Evolutionary conservation across 2,329 filamentous ascomycete species (phyloP).

Genomic region (Didymosphaeria variabile): DNA sequence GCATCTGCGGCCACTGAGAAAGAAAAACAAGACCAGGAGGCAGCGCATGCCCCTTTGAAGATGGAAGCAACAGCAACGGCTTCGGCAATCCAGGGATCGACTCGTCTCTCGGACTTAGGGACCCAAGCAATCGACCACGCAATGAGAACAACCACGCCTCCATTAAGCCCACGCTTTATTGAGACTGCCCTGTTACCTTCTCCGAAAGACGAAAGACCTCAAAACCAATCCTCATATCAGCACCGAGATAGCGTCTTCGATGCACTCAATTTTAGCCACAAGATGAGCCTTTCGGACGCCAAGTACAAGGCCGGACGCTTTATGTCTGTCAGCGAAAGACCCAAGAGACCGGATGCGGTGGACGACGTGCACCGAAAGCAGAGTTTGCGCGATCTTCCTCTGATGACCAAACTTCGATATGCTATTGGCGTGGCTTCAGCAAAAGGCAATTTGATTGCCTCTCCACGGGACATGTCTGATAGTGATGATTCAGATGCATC

Average conservation of each 20-base stretch:
- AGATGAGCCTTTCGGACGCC: constrained; percentile 58
- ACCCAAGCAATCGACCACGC: constrained; percentile 4
- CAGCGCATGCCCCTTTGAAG: constrained; percentile 9
- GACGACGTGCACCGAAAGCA: constrained; percentile 24
- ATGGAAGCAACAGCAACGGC: not conserved
- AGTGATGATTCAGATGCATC: constrained; percentile 39
- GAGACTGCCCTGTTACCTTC: constrained; percentile 59
- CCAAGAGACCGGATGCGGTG: constrained; percentile 5
- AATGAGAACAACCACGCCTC: constrained; percentile 42
- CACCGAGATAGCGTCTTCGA: constrained; percentile 59
- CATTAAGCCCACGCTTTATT: constrained; percentile 54
- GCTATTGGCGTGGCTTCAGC: constrained; percentile 37
- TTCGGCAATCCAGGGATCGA: not conserved
- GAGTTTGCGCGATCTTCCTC: constrained; percentile 38
- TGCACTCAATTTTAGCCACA: constrained; percentile 61
- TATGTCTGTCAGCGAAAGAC: constrained; percentile 27
- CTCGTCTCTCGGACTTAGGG: not conserved
- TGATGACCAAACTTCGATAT: constrained; percentile 44
- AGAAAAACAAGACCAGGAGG: not conserved
- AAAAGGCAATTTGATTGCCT: constrained; percentile 27
- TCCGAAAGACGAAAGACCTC: constrained; percentile 30
- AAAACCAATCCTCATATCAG: constrained; percentile 16
- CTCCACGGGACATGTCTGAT: constrained; percentile 25
- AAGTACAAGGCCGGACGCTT: constrained; percentile 64
- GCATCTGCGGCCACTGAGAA: constrained; percentile 15